Evolutionary conservation across 129 eudicot species (phyloP), one percentile per base, ranked within the genome.

Genomic region (Escallonia rubra): DNA sequence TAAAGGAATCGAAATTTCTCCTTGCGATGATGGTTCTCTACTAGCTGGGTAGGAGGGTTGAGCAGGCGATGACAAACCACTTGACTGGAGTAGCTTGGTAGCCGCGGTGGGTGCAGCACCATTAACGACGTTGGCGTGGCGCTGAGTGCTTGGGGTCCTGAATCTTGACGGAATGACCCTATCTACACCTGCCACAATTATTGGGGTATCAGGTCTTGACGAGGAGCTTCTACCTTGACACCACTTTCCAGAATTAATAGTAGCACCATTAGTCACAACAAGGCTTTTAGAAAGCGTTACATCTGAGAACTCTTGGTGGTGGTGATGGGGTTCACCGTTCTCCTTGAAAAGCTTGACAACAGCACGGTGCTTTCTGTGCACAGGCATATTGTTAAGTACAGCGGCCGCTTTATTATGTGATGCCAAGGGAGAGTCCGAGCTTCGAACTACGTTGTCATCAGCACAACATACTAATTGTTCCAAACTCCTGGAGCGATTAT

Each of bases 191-290:
- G 53, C 42, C 49, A 57, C 4, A 23, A 55, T 73, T 8, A 41
- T 65, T n/a, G 95, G 95, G 2, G 96, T 86, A 72, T 90, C 96
- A 16, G 90, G 80, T 69, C 96, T 81, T 13, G 71, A 41, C 13
- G 41, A 47, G 13, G 42, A 6, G 57, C n/a, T 7, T n/a, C 34
- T 54, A 8, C 14, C 4, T 23, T 23, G 34, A 23, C 34, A 23
- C 34, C 34, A 40, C 13, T 68, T 76, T 4, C 65, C 41, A 41
- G 63, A 55, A 60, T 61, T 45, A 8, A 4, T 3, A 8, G 6
- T 56, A 64, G 4, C 1, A 41, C 12, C 8, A 72, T 16, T 42
- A 49, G 11, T 7, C 5, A 23, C 34, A 23, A 23, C 34, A 23
- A 23, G 34, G 34, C 34, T 23, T 23, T 23, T 23, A 23, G 34